phyloP scores from a whole-genome alignment of 164 flowering plant genomes.

The Warburgia ugandensis region DNA sequence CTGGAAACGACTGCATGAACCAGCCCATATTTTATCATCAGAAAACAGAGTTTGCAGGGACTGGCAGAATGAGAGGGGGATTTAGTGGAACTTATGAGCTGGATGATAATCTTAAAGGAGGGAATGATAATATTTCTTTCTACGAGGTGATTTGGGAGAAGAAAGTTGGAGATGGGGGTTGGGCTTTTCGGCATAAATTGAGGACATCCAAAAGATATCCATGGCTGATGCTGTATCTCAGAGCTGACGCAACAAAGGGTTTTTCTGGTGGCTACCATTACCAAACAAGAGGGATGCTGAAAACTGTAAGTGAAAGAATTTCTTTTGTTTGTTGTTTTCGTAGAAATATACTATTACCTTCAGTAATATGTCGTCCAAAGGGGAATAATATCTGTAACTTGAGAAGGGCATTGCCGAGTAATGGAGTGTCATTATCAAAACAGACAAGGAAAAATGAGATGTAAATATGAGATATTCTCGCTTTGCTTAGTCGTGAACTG shows the following conservation, averaged over 20 bases:
- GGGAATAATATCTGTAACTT: too few species aligned
- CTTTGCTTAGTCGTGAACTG: too few species aligned
- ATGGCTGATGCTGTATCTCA: conserved; percentile 81
- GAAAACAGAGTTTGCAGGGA: neutral
- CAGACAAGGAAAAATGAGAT: too few species aligned
- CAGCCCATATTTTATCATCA: conserved; percentile 42
- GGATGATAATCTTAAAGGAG: conserved; percentile 13
- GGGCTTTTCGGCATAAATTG: conserved; percentile 55
- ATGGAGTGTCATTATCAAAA: too few species aligned
- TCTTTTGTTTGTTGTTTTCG: neutral
- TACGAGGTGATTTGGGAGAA: conserved; percentile 73
- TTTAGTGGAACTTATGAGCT: conserved; percentile 16
- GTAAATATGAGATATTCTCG: too few species aligned
- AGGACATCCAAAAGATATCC: conserved; percentile 70
- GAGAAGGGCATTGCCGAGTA: too few species aligned
- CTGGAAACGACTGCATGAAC: conserved; percentile 74
- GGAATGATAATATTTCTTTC: conserved; percentile 31
- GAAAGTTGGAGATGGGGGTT: conserved; percentile 48
- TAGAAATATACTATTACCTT: neutral
- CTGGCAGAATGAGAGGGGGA: conserved; percentile 9
- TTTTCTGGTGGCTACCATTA: conserved; percentile 79
- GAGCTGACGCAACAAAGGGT: conserved; percentile 76
- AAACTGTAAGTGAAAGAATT: conserved; percentile 8
- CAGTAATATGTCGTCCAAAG: too few species aligned
- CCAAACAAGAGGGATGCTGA: conserved; percentile 62